Conservation (phyloP, 2,329 filamentous ascomycete genomes). For the Cladosporium halotolerans region DNA sequence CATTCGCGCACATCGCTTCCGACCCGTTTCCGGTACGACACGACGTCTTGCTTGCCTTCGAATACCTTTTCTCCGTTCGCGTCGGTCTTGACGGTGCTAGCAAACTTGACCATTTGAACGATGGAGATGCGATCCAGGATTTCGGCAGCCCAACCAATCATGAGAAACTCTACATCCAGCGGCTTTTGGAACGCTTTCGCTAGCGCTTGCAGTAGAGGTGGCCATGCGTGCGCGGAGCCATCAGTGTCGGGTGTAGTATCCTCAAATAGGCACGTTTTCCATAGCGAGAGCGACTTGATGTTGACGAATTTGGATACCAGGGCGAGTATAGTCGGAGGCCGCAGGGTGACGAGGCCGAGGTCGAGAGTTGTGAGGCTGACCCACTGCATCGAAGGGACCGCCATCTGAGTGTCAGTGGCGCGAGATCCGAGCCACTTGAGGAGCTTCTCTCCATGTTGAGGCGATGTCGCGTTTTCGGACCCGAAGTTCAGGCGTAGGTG, state of each 20-base stretch:
- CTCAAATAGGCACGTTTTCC: background rate
- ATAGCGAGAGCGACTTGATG: slow-evolving; percentile 2
- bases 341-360: slow-evolving; percentile 3
- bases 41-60: background rate
- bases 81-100: background rate
- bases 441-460: background rate
- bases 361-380: background rate
- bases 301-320: background rate
- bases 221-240: background rate
- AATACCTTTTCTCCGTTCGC: background rate
- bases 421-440: background rate
- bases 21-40: slow-evolving; percentile 3
- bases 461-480: background rate
- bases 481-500: slow-evolving; percentile 23
- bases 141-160: background rate
- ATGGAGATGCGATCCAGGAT: background rate
- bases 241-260: background rate
- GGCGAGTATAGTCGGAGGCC: background rate
- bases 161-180: background rate
- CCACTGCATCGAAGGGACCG: background rate
- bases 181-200: background rate
- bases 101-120: background rate
- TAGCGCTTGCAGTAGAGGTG: background rate
- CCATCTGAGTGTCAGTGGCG: background rate
- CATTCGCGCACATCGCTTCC: slow-evolving; percentile 1